Percentiles rank a stretch among this genome's conserved stretches.
Conservation (phyloP, 1,284 basidiomycete species). For the Ceratobasidium papillatum region DNA sequence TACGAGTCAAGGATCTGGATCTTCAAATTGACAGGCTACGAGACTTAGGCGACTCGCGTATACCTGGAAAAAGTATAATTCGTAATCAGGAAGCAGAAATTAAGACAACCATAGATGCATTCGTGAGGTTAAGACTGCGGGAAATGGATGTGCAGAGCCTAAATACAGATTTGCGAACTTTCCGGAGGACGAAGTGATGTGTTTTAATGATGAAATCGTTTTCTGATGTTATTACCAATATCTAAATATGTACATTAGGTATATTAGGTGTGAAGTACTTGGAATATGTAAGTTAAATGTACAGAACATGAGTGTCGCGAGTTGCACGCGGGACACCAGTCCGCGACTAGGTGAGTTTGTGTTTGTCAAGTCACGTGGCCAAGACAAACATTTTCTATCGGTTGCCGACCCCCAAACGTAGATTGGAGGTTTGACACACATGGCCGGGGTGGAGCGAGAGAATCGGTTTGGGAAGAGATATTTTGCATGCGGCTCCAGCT, state of each 20-base stretch:
- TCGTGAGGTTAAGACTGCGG: neutral
- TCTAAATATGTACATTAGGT: neutral
- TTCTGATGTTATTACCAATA: neutral
- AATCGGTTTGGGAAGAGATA: too few relatives aligned
- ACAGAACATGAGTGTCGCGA: neutral
- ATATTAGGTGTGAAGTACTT: neutral
- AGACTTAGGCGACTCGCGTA: neutral
- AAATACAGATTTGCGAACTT: neutral
- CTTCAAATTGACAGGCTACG: slow-evolving; percentile 14
- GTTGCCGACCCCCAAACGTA: slow-evolving; percentile 23
- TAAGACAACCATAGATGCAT: neutral
- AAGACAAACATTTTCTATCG: neutral
- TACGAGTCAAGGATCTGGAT: neutral
- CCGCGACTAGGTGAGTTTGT: neutral
- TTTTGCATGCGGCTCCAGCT: too few relatives aligned
- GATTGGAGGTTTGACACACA: too few relatives aligned
- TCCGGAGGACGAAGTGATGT: neutral
- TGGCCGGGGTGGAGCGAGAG: too few relatives aligned
- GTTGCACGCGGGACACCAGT: neutral
- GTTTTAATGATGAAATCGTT: neutral
- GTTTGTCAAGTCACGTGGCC: neutral
- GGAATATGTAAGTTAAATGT: neutral
- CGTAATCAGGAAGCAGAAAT: slow-evolving; percentile 2
- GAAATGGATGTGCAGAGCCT: neutral
- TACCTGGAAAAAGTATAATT: neutral